These are phyloP conservation scores for Trichoderma gamsii DNA, from an alignment of 495 filamentous ascomycete species.

Conservation along the genomic window DNA sequence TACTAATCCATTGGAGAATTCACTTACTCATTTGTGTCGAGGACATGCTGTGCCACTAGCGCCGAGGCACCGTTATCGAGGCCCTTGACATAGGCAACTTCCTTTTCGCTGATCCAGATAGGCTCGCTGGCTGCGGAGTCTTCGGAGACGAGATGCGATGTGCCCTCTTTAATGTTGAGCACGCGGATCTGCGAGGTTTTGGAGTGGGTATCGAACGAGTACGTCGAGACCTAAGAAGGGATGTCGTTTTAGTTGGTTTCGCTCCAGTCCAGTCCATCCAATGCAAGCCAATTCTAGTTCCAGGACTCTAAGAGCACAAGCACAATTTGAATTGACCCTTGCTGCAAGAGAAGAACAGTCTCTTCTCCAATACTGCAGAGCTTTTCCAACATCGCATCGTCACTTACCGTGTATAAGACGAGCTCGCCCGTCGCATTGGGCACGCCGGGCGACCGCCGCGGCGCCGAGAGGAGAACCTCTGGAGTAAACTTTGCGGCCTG, in stretches of 20 bases:
- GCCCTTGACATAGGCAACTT: constrained; percentile 61
- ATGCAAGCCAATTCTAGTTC: neutral
- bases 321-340: too few relatives aligned
- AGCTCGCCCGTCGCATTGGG: constrained; percentile 67
- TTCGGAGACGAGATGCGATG: constrained; percentile 59
- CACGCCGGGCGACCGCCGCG: constrained; percentile 67
- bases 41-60: constrained; percentile 54
- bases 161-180: constrained; percentile 63
- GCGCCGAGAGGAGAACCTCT: constrained; percentile 78
- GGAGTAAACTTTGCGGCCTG: constrained; percentile 66
- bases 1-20: neutral
- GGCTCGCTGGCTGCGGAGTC: constrained; percentile 60
- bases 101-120: constrained; percentile 65
- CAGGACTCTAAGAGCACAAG: neutral
- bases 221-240: constrained; percentile 49
- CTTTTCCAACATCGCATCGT: neutral
- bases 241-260: neutral
- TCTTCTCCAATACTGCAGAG: neutral
- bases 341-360: too few relatives aligned
- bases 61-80: constrained; percentile 62
- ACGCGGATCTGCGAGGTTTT: constrained; percentile 70
- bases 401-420: constrained; percentile 57
- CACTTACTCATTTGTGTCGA: constrained; percentile 10
- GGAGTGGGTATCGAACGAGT: constrained; percentile 75
- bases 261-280: neutral